Conservation (phyloP, 2,329 filamentous ascomycete species). For the Penicillium sumatraense region DNA sequence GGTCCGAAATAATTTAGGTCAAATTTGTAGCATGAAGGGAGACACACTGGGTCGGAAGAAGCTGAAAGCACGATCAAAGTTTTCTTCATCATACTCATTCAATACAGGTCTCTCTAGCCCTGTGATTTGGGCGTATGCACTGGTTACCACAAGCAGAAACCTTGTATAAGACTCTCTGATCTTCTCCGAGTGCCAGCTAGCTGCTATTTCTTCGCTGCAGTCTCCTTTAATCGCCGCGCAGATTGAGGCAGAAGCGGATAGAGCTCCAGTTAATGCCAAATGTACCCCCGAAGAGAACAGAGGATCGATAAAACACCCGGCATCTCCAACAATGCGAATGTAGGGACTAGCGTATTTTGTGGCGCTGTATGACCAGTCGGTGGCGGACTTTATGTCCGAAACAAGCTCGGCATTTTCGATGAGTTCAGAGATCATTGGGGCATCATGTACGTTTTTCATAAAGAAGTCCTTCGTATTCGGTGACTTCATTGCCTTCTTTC, state of each 20-base stretch:
- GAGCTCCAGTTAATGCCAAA: slow-evolving; percentile 48
- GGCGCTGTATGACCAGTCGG: slow-evolving; percentile 56
- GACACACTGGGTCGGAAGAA: slow-evolving; percentile 47
- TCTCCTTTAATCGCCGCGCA: slow-evolving; percentile 45
- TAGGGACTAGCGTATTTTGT: slow-evolving; percentile 47
- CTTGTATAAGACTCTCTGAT: slow-evolving; percentile 52
- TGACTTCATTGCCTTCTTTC: slow-evolving; percentile 12
- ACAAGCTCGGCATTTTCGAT: slow-evolving; percentile 40
- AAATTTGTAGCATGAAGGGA: not conserved
- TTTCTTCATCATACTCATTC: slow-evolving; percentile 47
- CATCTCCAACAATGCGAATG: slow-evolving; percentile 52
- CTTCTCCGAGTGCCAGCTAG: slow-evolving; percentile 51
- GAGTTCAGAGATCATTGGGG: slow-evolving; percentile 32
- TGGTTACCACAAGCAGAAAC: slow-evolving; percentile 51
- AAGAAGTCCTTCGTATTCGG: slow-evolving; percentile 17
- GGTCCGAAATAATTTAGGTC: not conserved
- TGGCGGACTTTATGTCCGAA: slow-evolving; percentile 46
- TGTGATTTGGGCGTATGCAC: slow-evolving; percentile 48
- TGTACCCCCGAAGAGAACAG: slow-evolving; percentile 56
- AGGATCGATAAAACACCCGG: slow-evolving; percentile 56
- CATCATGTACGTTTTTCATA: slow-evolving; percentile 11
- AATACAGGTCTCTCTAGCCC: slow-evolving; percentile 45
- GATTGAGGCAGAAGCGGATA: slow-evolving; percentile 54
- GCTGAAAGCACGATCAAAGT: slow-evolving; percentile 46
- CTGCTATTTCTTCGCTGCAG: slow-evolving; percentile 41